phyloP scores from a whole-genome alignment of 768 basidiomycete genomes.

The Russula compacta region DNA sequence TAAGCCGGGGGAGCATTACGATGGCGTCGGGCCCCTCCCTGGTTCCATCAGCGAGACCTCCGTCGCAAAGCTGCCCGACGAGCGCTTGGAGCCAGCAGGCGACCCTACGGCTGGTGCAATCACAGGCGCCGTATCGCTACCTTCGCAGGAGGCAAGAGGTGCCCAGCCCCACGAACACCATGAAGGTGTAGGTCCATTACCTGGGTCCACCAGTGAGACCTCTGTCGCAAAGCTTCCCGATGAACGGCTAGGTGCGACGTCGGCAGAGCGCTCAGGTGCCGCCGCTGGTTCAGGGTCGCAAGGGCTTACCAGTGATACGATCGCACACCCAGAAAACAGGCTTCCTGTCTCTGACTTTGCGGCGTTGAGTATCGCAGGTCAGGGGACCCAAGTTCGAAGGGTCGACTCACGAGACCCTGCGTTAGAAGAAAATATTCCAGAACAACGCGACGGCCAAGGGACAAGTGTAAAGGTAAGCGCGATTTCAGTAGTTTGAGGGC shows the following conservation, averaged over 20 bases:
- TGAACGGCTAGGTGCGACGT: slow-evolving; percentile 21
- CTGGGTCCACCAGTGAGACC: slow-evolving; percentile 35
- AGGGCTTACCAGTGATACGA: background rate
- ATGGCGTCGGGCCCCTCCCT: slow-evolving; percentile 43
- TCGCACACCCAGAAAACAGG: background rate
- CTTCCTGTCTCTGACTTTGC: background rate
- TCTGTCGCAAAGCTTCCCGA: slow-evolving; percentile 41
- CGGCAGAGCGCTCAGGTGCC: background rate
- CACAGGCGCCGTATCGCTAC: slow-evolving; percentile 23
- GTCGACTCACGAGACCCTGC: background rate
- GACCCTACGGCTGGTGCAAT: background rate
- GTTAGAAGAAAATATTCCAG: background rate
- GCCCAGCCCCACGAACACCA: slow-evolving; percentile 26
- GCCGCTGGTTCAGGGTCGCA: background rate
- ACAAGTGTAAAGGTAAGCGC: background rate
- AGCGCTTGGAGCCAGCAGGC: slow-evolving; percentile 23
- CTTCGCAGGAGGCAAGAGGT: slow-evolving; percentile 28
- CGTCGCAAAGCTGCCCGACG: slow-evolving; percentile 43
- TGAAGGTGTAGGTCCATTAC: slow-evolving; percentile 40
- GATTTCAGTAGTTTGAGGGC: background rate
- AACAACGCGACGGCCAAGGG: background rate
- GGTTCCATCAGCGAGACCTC: slow-evolving; percentile 37
- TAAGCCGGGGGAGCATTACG: slow-evolving; percentile 26
- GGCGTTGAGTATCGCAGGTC: background rate
- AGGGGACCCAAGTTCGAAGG: background rate